Evolutionary conservation across 495 filamentous ascomycete species (phyloP).

Genomic region (Aspergillus kassunensis): DNA sequence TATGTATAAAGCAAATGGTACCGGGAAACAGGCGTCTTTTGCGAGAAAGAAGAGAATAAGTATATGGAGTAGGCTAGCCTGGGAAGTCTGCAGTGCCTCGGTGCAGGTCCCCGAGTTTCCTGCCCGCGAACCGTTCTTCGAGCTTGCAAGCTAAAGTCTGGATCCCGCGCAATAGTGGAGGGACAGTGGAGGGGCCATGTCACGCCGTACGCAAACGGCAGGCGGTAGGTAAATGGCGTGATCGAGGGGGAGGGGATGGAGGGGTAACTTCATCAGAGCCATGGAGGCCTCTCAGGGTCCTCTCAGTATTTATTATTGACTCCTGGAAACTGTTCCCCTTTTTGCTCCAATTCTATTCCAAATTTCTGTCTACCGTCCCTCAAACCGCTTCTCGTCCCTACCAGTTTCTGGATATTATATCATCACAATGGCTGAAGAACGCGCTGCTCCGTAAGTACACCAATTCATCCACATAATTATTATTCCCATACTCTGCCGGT

Average conservation of each 20-base stretch:
- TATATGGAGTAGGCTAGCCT: too few relatives aligned
- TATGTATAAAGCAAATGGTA: too few relatives aligned
- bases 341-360: background rate
- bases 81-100: background rate
- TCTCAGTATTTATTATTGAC: background rate
- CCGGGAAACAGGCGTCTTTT: background rate
- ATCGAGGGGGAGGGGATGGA: slow-evolving; percentile 22
- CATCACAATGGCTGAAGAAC: slow-evolving; percentile 50
- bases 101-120: background rate
- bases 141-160: background rate
- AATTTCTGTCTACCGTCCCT: background rate
- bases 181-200: background rate
- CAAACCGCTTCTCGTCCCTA: background rate
- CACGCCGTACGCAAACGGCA: background rate
- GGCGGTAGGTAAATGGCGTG: slow-evolving; percentile 41
- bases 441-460: slow-evolving; percentile 46
- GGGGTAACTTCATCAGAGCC: slow-evolving; percentile 4
- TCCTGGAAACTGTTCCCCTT: slow-evolving; percentile 25
- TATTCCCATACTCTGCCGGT: background rate
- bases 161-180: slow-evolving; percentile 4
- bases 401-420: slow-evolving; percentile 8
- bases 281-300: slow-evolving; percentile 4
- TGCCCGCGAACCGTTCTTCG: background rate
- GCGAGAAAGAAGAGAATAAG: too few relatives aligned
- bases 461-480: background rate